phyloP scores from a whole-genome alignment of 345 rosid species.

The Aurinia saxatilis region DNA sequence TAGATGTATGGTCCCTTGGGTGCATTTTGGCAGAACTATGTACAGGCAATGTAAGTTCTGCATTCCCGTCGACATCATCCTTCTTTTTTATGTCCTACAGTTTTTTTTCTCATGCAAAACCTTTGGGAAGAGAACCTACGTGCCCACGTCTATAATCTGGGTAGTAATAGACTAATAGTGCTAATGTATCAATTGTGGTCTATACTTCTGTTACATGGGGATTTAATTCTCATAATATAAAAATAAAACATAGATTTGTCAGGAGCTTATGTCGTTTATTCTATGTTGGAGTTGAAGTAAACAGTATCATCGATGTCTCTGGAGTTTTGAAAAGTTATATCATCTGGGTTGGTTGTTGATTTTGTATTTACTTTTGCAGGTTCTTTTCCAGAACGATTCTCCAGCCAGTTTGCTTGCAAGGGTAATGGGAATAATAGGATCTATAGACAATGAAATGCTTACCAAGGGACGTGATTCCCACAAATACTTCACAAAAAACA shows the following conservation, averaged over 20 bases:
- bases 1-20: conserved; percentile 99
- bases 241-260: background rate
- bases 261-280: background rate
- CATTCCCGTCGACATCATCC: background rate
- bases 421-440: conserved; percentile 78
- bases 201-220: background rate
- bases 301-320: background rate
- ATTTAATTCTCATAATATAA: background rate
- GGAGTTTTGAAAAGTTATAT: background rate
- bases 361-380: conserved; percentile 32
- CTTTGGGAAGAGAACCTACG: background rate
- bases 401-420: conserved; percentile 91
- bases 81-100: background rate
- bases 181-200: background rate
- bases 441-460: conserved; percentile 77
- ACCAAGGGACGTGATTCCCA: conserved; percentile 88
- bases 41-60: conserved; percentile 87
- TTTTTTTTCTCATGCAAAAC: background rate
- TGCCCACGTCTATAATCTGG: background rate
- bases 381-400: conserved; percentile 97
- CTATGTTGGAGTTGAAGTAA: background rate
- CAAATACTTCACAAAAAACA: conserved; percentile 88
- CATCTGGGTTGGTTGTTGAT: background rate
- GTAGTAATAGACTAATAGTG: background rate
- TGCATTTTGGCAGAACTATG: conserved; percentile 98